Evolutionary conservation across 2,329 filamentous ascomycete species (phyloP).

Genomic region (Diaporthe citriasiana): DNA sequence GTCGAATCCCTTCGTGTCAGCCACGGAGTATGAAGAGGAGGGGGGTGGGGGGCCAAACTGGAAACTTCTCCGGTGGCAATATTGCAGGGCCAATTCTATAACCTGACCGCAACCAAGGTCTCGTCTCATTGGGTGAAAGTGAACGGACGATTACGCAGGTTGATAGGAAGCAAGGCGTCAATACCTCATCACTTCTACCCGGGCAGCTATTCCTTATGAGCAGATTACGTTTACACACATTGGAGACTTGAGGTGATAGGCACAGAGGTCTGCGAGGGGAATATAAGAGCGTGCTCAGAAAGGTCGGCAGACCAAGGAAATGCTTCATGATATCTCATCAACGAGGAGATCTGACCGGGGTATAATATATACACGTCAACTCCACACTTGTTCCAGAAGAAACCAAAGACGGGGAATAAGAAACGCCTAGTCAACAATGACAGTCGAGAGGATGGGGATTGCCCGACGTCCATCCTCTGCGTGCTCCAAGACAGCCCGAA

Average conservation of each 20-base stretch:
- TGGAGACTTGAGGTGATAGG: neutral
- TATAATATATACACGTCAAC: constrained; percentile 32
- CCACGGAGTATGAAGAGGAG: no score
- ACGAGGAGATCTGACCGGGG: constrained; percentile 30
- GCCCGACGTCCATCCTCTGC: neutral
- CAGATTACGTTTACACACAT: neutral
- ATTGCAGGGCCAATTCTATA: neutral
- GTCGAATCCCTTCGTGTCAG: neutral
- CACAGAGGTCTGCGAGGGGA: neutral
- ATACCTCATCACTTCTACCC: neutral
- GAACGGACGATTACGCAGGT: neutral
- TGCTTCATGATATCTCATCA: constrained; percentile 25
- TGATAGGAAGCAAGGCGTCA: neutral
- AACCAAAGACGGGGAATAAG: neutral
- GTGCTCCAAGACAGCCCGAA: neutral
- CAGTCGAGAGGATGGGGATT: neutral
- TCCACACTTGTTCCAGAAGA: constrained; percentile 12
- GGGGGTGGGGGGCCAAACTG: neutral
- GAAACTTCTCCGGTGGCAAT: neutral
- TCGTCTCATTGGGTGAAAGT: neutral
- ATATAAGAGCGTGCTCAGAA: neutral
- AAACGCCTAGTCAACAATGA: neutral
- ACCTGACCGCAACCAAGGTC: neutral
- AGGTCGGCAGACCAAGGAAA: constrained; percentile 11
- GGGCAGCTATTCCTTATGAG: no score